These are phyloP conservation scores for Fusarium coicis DNA, from an alignment of 2,329 filamentous ascomycete genomes.

Conservation along the genomic window DNA sequence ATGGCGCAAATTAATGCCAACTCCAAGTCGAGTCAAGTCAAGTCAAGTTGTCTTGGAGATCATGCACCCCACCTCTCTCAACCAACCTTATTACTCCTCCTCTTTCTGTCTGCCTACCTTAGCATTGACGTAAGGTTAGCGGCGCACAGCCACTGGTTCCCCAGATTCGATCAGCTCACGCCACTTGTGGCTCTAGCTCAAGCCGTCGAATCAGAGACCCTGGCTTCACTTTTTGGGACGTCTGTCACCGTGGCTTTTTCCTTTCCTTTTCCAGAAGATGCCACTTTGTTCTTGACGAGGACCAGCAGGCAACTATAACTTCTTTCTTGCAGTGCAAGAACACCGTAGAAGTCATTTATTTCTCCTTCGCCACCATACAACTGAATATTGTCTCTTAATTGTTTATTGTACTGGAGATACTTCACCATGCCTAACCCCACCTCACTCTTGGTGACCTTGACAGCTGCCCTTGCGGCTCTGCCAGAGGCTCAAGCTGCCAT, in stretches of 20 bases:
- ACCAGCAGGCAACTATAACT: slow-evolving; percentile 11
- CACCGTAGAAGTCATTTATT: neutral
- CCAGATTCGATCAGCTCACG: slow-evolving; percentile 24
- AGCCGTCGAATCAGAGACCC: slow-evolving; percentile 28
- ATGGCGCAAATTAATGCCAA: slow-evolving; percentile 30
- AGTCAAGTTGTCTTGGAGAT: slow-evolving; percentile 21
- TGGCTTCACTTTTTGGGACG: slow-evolving; percentile 26
- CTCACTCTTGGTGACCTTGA: slow-evolving; percentile 57
- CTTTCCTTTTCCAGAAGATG: slow-evolving; percentile 39
- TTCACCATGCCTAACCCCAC: slow-evolving; percentile 64
- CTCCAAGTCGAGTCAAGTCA: neutral
- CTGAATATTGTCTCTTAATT: neutral
- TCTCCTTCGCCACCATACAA: neutral
- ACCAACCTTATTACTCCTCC: neutral
- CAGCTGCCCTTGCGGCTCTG: slow-evolving; percentile 71
- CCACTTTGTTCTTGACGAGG: slow-evolving; percentile 41
- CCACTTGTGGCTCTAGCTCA: slow-evolving; percentile 43
- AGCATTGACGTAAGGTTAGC: slow-evolving; percentile 31
- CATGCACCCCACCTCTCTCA: slow-evolving; percentile 22
- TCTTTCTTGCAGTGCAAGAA: neutral
- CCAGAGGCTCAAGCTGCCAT: slow-evolving; percentile 75
- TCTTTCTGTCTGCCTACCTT: slow-evolving; percentile 21
- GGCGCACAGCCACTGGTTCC: slow-evolving; percentile 32
- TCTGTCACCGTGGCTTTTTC: slow-evolving; percentile 47
- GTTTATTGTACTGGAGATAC: neutral